Conservation (phyloP, 2,329 filamentous ascomycete species). For the Apiospora koreana region DNA sequence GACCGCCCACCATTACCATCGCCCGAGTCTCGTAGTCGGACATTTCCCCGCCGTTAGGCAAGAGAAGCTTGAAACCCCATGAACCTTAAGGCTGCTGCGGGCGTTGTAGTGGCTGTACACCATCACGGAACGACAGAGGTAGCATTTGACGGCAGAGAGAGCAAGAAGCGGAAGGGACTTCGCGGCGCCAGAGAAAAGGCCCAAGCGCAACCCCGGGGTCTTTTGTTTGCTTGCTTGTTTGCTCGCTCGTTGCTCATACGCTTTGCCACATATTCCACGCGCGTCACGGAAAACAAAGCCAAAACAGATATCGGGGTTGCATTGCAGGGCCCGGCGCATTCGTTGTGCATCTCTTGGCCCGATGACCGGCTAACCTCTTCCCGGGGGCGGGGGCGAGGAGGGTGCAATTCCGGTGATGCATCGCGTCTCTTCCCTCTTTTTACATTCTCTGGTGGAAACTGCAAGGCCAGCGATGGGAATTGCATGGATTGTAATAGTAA, state of each 20-base stretch:
- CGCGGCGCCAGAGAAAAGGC: background rate
- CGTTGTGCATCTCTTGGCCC: background rate
- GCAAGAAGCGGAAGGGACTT: background rate
- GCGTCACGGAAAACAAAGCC: background rate
- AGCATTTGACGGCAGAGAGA: background rate
- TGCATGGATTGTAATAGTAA: no score
- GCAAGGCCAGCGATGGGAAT: no score
- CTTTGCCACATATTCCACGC: background rate
- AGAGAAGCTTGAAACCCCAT: background rate
- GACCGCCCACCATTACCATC: background rate
- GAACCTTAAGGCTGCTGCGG: no score
- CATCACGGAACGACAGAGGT: background rate
- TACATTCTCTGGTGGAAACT: no score
- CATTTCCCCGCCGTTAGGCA: background rate
- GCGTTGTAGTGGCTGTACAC: background rate
- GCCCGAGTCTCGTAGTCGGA: no score
- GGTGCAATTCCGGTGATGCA: no score
- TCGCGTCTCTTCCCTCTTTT: no score
- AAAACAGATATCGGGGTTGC: conserved; percentile 2
- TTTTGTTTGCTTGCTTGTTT: background rate
- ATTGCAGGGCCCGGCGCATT: background rate
- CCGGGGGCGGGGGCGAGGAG: background rate
- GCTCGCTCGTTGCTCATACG: background rate
- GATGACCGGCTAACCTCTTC: background rate
- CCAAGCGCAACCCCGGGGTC: background rate